These are phyloP conservation scores for Yarrowia osloensis DNA, from an alignment of 805 yeast species.

Conservation along the genomic window DNA sequence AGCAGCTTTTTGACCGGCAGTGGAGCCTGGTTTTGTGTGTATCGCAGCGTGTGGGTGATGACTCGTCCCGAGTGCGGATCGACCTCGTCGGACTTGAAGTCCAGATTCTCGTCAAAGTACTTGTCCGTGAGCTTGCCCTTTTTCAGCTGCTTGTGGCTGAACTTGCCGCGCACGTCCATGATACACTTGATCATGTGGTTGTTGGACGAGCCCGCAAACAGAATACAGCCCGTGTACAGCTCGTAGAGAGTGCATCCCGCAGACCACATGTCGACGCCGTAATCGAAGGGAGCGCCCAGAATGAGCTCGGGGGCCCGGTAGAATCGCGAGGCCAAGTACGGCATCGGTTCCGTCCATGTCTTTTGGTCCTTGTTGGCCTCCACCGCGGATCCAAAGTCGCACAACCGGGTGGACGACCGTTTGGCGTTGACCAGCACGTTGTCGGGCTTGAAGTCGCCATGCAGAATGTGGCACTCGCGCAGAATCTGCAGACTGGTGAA, in stretches of 20 bases:
- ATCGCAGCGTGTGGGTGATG: constrained; percentile 31
- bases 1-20: constrained; percentile 24
- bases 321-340: constrained; percentile 56
- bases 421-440: constrained; percentile 67
- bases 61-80: constrained; percentile 37
- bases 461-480: constrained; percentile 71
- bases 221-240: constrained; percentile 86
- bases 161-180: constrained; percentile 41
- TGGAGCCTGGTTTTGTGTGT: constrained; percentile 26
- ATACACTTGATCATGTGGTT: constrained; percentile 56
- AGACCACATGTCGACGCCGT: constrained; percentile 88
- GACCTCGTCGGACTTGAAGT: constrained; percentile 36
- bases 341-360: constrained; percentile 37
- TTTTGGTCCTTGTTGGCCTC: constrained; percentile 33
- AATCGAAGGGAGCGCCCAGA: constrained; percentile 61
- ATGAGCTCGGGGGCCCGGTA: constrained; percentile 80
- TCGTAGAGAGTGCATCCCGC: constrained; percentile 93
- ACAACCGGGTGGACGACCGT: constrained; percentile 73
- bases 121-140: constrained; percentile 37
- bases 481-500: constrained; percentile 68
- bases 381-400: constrained; percentile 87
- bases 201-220: constrained; percentile 87
- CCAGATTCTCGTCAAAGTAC: constrained; percentile 40
- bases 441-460: constrained; percentile 91
- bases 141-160: constrained; percentile 40